Conservation (phyloP, 2,329 filamentous ascomycete genomes). For the Xylariales sp. region DNA sequence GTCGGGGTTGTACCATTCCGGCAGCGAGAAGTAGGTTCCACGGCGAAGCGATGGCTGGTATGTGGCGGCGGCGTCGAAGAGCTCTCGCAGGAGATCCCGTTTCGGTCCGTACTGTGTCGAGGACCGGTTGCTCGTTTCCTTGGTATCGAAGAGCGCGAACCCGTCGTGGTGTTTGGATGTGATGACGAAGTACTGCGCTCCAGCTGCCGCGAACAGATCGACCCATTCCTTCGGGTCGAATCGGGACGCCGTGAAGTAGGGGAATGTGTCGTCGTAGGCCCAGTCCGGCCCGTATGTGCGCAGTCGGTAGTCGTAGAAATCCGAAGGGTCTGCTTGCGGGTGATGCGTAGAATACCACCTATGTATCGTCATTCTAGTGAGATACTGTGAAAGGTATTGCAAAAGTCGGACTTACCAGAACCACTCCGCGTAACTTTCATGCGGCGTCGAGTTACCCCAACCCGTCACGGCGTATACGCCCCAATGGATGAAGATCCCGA, state of each 20-base stretch:
- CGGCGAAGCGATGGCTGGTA: conserved; percentile 56
- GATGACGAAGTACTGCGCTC: conserved; percentile 59
- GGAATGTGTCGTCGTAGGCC: conserved; percentile 67
- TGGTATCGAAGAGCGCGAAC: conserved; percentile 58
- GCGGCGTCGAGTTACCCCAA: conserved; percentile 60
- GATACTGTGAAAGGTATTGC: background rate
- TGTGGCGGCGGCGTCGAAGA: conserved; percentile 56
- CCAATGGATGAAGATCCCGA: conserved; percentile 72
- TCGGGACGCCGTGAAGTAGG: conserved; percentile 61
- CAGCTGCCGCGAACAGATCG: conserved; percentile 53
- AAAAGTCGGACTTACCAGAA: conserved; percentile 59
- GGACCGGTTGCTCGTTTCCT: conserved; percentile 54
- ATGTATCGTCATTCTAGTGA: background rate
- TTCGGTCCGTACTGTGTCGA: conserved; percentile 56
- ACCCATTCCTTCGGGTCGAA: conserved; percentile 62
- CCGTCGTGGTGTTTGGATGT: conserved; percentile 62
- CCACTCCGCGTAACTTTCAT: conserved; percentile 59
- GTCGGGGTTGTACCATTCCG: conserved; percentile 62
- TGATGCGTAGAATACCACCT: conserved; percentile 53
- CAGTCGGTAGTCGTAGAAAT: conserved; percentile 62
- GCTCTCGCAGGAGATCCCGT: conserved; percentile 56
- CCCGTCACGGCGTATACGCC: conserved; percentile 66
- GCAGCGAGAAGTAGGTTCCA: conserved; percentile 62
- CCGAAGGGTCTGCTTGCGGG: conserved; percentile 55
- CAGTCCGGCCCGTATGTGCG: conserved; percentile 62